A percentile compares a stretch with the other conserved stretches of the same genome.
Conservation (phyloP, 495 filamentous ascomycete genomes). For the Hypoxylon trugodes region DNA sequence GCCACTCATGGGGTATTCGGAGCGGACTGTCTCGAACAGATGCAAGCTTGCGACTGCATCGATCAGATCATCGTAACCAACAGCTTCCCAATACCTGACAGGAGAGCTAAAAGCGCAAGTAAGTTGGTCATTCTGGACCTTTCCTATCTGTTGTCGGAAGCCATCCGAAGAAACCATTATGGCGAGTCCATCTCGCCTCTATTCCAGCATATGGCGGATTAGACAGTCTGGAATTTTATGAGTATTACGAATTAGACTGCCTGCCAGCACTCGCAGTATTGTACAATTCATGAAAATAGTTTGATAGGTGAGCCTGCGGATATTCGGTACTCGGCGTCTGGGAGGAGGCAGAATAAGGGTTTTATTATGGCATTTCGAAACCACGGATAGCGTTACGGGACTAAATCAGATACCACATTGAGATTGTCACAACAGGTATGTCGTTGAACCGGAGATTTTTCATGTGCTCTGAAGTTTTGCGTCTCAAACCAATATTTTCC, state of each 20-base stretch:
- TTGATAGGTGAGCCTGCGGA: slow-evolving; percentile 31
- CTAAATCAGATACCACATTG: slow-evolving; percentile 40
- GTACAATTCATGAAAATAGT: slow-evolving; percentile 35
- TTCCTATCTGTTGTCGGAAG: slow-evolving; percentile 85
- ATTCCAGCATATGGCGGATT: slow-evolving; percentile 76
- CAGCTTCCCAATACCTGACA: slow-evolving; percentile 85
- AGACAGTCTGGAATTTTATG: slow-evolving; percentile 36
- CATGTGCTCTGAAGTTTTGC: slow-evolving; percentile 15
- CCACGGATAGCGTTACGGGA: slow-evolving; percentile 33
- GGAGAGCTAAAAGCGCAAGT: slow-evolving; percentile 71
- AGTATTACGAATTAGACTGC: slow-evolving; percentile 41
- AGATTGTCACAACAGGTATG: slow-evolving; percentile 39
- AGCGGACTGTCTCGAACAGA: slow-evolving; percentile 85
- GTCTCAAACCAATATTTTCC: background rate
- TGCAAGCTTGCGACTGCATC: slow-evolving; percentile 91
- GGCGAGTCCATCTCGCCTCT: slow-evolving; percentile 86
- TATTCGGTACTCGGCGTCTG: slow-evolving; percentile 40
- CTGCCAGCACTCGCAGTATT: slow-evolving; percentile 30
- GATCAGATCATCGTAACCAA: slow-evolving; percentile 95
- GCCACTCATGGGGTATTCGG: slow-evolving; percentile 96
- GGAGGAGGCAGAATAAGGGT: slow-evolving; percentile 23
- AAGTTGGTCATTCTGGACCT: slow-evolving; percentile 92
- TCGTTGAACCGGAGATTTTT: slow-evolving; percentile 15
- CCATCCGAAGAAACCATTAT: slow-evolving; percentile 94
- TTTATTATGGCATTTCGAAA: slow-evolving; percentile 26